Conservation (phyloP, 106 monocot species). For the Allium sativum region DNA sequence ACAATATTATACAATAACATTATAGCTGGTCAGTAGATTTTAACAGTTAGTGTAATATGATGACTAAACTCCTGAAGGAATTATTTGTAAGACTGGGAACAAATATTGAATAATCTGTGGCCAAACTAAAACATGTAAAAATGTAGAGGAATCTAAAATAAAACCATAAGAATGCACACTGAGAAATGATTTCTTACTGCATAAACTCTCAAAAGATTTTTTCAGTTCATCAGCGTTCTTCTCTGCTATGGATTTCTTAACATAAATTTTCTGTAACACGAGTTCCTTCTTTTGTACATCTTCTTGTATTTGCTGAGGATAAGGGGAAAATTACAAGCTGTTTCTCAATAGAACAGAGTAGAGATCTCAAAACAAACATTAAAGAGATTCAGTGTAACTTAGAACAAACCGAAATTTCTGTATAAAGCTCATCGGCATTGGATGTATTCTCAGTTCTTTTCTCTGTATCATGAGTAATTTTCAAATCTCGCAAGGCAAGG, state of each 20-base stretch:
- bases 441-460: conserved; percentile 18
- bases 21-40: too few relatives aligned
- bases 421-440: conserved; percentile 54
- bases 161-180: neutral
- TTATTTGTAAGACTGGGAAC: too few relatives aligned
- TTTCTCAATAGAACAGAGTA: too few relatives aligned
- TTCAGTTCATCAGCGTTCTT: conserved; percentile 48
- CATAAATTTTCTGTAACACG: conserved; percentile 31
- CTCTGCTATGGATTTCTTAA: conserved; percentile 27
- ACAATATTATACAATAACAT: too few relatives aligned
- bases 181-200: conserved; percentile 35
- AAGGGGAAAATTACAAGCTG: conserved; percentile 4
- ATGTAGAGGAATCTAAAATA: neutral
- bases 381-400: neutral
- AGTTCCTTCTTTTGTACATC: conserved; percentile 54
- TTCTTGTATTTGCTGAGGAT: conserved; percentile 47
- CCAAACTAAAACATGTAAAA: too few relatives aligned
- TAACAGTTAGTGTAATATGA: too few relatives aligned
- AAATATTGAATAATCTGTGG: too few relatives aligned
- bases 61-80: too few relatives aligned
- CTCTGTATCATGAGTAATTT: conserved; percentile 42
- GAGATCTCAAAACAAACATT: neutral
- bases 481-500: conserved; percentile 38
- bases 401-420: conserved; percentile 67
- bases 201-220: conserved; percentile 54